Conservation (phyloP, 805 yeast genomes). For the Wickerhamia fluorescens region DNA sequence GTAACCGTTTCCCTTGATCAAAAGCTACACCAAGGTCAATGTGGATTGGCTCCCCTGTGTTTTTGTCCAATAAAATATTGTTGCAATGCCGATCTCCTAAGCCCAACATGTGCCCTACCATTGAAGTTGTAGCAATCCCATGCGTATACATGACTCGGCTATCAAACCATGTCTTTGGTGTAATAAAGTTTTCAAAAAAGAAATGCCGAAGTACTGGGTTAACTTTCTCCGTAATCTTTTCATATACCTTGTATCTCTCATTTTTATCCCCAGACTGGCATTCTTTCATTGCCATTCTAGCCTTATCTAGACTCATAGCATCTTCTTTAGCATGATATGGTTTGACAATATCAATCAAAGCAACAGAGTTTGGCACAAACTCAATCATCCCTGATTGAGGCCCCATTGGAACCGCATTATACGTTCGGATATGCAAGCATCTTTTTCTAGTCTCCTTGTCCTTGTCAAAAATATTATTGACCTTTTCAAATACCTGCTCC, state of each 20-base stretch:
- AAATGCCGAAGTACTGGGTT: constrained; percentile 65
- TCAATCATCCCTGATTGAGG: constrained; percentile 85
- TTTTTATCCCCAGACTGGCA: constrained; percentile 40
- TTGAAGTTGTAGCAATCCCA: constrained; percentile 79
- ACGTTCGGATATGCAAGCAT: constrained; percentile 65
- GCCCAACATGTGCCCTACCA: constrained; percentile 84
- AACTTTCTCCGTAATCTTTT: constrained; percentile 41
- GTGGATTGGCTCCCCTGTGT: constrained; percentile 89
- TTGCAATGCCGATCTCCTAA: constrained; percentile 94
- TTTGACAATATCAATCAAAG: constrained; percentile 61
- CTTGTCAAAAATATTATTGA: constrained; percentile 53
- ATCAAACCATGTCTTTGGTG: constrained; percentile 69
- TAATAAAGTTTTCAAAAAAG: constrained; percentile 58
- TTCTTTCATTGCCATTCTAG: constrained; percentile 57
- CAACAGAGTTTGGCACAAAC: constrained; percentile 71
- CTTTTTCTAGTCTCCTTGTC: constrained; percentile 53
- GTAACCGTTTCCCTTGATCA: constrained; percentile 81
- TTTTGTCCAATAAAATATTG: constrained; percentile 73
- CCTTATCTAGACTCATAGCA: constrained; percentile 43
- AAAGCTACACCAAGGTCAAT: constrained; percentile 95
- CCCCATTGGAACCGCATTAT: constrained; percentile 85
- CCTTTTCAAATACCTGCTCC: constrained; percentile 94
- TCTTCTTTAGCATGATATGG: constrained; percentile 55
- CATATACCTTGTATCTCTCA: constrained; percentile 41
- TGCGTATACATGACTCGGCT: constrained; percentile 59